phyloP scores from a whole-genome alignment of 495 filamentous ascomycete species.

The Hyaloscypha finlandica region DNA sequence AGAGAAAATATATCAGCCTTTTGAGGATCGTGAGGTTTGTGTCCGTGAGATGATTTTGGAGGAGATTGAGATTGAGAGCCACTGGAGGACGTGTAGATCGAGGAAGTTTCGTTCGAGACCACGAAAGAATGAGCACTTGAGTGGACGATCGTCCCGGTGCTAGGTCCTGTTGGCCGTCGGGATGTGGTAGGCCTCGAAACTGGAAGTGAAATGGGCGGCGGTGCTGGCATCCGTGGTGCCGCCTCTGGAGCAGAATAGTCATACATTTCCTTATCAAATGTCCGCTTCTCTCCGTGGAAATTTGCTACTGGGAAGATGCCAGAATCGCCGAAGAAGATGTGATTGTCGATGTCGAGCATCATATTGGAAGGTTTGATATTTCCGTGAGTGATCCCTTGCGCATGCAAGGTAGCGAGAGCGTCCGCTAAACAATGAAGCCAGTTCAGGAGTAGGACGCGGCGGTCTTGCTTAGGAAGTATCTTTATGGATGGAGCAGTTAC shows the following conservation, averaged over 20 bases:
- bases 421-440: conserved; percentile 89
- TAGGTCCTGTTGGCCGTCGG: conserved; percentile 16
- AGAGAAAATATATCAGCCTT: conserved; percentile 77
- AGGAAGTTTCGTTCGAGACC: conserved; percentile 13
- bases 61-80: background rate
- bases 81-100: conserved; percentile 20
- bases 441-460: conserved; percentile 68
- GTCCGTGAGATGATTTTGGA: background rate
- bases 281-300: conserved; percentile 51
- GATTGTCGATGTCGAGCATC: conserved; percentile 68
- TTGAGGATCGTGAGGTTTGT: conserved; percentile 39
- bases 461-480: conserved; percentile 68
- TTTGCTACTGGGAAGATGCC: conserved; percentile 56
- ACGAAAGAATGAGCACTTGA: background rate
- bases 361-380: conserved; percentile 84
- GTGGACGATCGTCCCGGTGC: conserved; percentile 5
- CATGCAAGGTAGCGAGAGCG: conserved; percentile 76
- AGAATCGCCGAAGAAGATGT: conserved; percentile 74
- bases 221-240: conserved; percentile 43
- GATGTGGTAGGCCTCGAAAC: conserved; percentile 40
- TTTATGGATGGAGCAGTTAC: conserved; percentile 69
- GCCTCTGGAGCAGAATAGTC: conserved; percentile 87
- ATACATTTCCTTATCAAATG: conserved; percentile 75
- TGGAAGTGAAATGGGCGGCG: conserved; percentile 41
- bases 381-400: conserved; percentile 70